These are phyloP conservation scores for Nissolia schottii DNA, from an alignment of 306 rosid genomes.

Conservation along the genomic window DNA sequence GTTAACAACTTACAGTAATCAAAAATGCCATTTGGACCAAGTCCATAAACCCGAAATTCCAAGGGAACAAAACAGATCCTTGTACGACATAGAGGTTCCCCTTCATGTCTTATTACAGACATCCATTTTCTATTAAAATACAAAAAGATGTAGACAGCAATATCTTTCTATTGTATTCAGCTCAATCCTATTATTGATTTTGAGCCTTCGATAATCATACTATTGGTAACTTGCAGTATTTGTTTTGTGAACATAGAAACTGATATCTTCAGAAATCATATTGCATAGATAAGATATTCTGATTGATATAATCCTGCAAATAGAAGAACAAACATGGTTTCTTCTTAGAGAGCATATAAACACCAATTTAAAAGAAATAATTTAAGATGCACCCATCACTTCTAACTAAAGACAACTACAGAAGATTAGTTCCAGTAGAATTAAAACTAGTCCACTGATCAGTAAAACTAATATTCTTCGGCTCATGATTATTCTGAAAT, in stretches of 20 bases:
- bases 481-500: neutral
- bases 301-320: conserved; percentile 16
- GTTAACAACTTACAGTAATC: conserved; percentile 29
- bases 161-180: conserved; percentile 1
- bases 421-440: neutral
- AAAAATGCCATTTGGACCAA: conserved; percentile 17
- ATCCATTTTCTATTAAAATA: conserved; percentile 11
- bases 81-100: neutral
- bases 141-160: neutral
- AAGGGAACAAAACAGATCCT: conserved; percentile 6
- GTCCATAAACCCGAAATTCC: conserved; percentile 24
- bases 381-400: neutral
- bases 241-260: conserved; percentile 18
- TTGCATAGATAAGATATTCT: conserved; percentile 17
- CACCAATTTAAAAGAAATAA: neutral
- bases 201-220: conserved; percentile 9
- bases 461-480: neutral
- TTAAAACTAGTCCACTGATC: neutral
- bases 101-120: neutral
- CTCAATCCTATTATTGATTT: conserved; percentile 17
- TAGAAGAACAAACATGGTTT: neutral
- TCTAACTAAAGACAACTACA: neutral
- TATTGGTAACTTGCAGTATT: conserved; percentile 9
- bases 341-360: conserved; percentile 4
- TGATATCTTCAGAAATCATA: conserved; percentile 17